phyloP scores from a whole-genome alignment of 2,329 filamentous ascomycete genomes.

The Penicillium sp. region DNA sequence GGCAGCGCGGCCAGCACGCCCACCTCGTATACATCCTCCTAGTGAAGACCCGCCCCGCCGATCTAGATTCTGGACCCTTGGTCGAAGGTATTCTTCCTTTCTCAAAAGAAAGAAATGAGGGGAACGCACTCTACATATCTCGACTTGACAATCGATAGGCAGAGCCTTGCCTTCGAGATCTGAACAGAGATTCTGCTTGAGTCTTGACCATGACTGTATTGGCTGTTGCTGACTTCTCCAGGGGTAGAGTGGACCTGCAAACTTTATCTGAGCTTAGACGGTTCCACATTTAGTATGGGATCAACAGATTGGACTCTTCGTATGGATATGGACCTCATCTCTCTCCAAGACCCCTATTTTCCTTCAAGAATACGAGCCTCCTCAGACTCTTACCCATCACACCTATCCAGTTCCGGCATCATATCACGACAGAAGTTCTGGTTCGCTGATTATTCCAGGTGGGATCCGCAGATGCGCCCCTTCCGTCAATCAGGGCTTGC shows the following conservation, averaged over 20 bases:
- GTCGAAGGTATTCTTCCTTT: neutral
- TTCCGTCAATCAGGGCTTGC: neutral
- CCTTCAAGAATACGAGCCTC: constrained; percentile 5
- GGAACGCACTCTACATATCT: neutral
- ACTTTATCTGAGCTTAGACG: constrained; percentile 7
- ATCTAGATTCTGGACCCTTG: neutral
- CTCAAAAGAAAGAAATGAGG: neutral
- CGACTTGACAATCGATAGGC: neutral
- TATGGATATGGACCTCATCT: neutral
- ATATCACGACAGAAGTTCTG: neutral
- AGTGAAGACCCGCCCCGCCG: constrained; percentile 1
- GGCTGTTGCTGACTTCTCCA: neutral
- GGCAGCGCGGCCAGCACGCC: neutral
- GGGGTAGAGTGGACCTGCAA: neutral
- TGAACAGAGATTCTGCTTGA: neutral
- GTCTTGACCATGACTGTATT: neutral
- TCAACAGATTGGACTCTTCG: neutral
- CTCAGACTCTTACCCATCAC: neutral
- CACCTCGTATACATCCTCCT: constrained; percentile 9
- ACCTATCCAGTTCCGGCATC: neutral
- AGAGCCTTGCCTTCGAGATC: neutral
- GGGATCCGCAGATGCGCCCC: neutral
- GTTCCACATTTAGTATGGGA: neutral
- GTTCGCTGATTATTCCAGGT: neutral
- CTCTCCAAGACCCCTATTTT: constrained; percentile 1